These are phyloP conservation scores for Halocafeteria seosinensis DNA, from an alignment of 108 stramenopile genomes.

Conservation along the genomic window DNA sequence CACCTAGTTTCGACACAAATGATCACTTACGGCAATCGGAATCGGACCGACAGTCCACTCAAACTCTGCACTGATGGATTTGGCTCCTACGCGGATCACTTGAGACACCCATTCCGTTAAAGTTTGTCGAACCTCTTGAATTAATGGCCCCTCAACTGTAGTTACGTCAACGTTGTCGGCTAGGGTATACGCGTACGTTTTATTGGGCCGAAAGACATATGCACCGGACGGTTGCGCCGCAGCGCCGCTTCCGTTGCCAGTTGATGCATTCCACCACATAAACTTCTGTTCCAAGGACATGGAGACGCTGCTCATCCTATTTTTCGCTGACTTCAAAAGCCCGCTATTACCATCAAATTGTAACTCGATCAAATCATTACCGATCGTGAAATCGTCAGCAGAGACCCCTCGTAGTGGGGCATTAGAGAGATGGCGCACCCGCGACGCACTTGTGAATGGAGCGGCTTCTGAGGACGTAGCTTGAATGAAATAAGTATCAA, in stretches of 20 bases:
- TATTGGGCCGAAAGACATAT: constrained; percentile 76
- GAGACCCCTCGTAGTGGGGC: background rate
- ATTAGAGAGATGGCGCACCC: background rate
- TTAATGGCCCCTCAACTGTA: constrained; percentile 21
- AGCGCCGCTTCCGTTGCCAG: no score
- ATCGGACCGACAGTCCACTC: constrained; percentile 78
- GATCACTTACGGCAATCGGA: no score
- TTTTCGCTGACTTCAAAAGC: background rate
- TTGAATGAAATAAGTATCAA: background rate
- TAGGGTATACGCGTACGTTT: no score
- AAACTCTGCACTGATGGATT: constrained; percentile 54
- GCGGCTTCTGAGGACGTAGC: background rate
- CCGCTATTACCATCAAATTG: background rate
- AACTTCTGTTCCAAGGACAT: no score
- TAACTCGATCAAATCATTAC: background rate
- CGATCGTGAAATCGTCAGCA: background rate
- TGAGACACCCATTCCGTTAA: constrained; percentile 68
- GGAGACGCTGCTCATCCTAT: no score
- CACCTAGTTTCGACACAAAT: constrained; percentile 52
- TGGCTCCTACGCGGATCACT: constrained; percentile 44
- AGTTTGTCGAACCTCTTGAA: constrained; percentile 50
- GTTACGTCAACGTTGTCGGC: no score
- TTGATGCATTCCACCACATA: no score
- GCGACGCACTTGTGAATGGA: background rate
- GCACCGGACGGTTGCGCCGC: constrained; percentile 47